A percentile compares a stretch with the other conserved stretches of the same genome.
Evolutionary conservation across 768 basidiomycete species (phyloP).

Genomic region (Collybiopsis luxurians): DNA sequence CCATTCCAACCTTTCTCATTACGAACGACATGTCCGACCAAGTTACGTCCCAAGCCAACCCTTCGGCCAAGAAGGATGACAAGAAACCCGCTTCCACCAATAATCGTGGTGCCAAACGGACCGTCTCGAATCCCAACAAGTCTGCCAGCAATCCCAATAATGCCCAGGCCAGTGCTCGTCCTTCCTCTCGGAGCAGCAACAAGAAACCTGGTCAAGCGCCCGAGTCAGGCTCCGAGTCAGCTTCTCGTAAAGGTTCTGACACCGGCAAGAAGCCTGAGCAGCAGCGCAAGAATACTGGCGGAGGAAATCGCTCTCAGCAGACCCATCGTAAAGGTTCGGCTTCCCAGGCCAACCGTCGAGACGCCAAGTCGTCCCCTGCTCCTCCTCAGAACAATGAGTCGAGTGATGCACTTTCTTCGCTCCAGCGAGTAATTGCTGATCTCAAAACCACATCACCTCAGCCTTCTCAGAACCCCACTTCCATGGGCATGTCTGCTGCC

Average conservation of each 20-base stretch:
- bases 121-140: slow-evolving; percentile 48
- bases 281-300: slow-evolving; percentile 44
- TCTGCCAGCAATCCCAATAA: slow-evolving; percentile 37
- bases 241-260: slow-evolving; percentile 56
- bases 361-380: slow-evolving; percentile 43
- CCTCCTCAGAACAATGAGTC: slow-evolving; percentile 56
- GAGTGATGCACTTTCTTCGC: slow-evolving; percentile 79
- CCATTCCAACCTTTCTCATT: slow-evolving; percentile 43
- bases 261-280: slow-evolving; percentile 53
- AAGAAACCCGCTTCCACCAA: slow-evolving; percentile 56
- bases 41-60: slow-evolving; percentile 55
- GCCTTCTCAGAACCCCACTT: slow-evolving; percentile 38
- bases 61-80: slow-evolving; percentile 67
- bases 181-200: slow-evolving; percentile 65
- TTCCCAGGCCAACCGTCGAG: slow-evolving; percentile 47
- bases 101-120: slow-evolving; percentile 58
- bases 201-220: slow-evolving; percentile 49
- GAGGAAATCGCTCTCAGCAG: slow-evolving; percentile 41
- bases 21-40: slow-evolving; percentile 92
- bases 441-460: slow-evolving; percentile 81
- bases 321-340: slow-evolving; percentile 58
- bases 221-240: slow-evolving; percentile 76
- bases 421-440: slow-evolving; percentile 93
- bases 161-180: slow-evolving; percentile 46
- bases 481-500: slow-evolving; percentile 41